These are phyloP conservation scores for Leucocoprinus sp. DNA, from an alignment of 768 basidiomycete species.

Conservation along the genomic window DNA sequence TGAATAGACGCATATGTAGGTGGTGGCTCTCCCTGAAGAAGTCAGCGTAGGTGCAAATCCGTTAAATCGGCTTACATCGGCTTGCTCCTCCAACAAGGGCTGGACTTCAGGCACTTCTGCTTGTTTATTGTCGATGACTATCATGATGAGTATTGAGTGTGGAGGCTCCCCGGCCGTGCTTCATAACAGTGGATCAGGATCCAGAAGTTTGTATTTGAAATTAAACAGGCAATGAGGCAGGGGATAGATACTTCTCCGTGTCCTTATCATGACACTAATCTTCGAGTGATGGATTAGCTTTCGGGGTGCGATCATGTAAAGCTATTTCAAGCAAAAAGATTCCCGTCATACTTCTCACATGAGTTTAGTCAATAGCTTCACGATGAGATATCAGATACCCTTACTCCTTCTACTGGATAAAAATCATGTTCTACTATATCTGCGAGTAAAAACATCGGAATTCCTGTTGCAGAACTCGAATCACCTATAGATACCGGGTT, in stretches of 20 bases:
- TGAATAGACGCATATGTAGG: slow-evolving; percentile 26
- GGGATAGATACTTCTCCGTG: background rate
- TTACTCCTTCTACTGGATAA: too few relatives aligned
- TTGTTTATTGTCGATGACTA: slow-evolving; percentile 21
- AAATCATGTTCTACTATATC: too few relatives aligned
- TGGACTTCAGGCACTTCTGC: slow-evolving; percentile 20
- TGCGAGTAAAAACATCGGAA: background rate
- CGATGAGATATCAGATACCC: too few relatives aligned
- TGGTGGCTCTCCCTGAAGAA: slow-evolving; percentile 21
- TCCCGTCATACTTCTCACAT: too few relatives aligned
- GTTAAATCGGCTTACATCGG: slow-evolving; percentile 13
- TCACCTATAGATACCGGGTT: background rate
- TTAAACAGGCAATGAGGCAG: background rate
- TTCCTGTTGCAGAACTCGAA: background rate
- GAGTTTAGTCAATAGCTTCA: too few relatives aligned
- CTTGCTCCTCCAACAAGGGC: slow-evolving; percentile 19
- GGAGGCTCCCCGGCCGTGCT: background rate
- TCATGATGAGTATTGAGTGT: slow-evolving; percentile 14
- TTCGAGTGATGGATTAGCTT: slow-evolving; percentile 4
- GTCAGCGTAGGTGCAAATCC: background rate
- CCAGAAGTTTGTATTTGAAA: too few relatives aligned
- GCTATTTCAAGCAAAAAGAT: background rate
- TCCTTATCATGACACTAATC: slow-evolving; percentile 5
- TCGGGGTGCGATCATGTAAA: background rate
- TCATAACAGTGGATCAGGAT: too few relatives aligned